Conservation (phyloP, 768 basidiomycete species). For the Calocybe gangraenosa region DNA sequence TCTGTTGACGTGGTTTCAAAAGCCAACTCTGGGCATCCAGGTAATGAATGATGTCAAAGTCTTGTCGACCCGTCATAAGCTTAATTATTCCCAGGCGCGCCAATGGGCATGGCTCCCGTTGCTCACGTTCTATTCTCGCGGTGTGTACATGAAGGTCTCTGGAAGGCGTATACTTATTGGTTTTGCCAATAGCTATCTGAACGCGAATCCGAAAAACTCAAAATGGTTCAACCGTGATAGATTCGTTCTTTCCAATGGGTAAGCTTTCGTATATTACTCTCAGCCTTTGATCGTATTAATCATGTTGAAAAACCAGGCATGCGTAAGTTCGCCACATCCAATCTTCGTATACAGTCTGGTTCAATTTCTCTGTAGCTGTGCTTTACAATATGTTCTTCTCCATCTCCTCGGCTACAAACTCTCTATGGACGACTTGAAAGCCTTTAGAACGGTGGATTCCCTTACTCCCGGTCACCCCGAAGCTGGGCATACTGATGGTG, state of each 20-base stretch:
- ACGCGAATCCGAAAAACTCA: slow-evolving; percentile 82
- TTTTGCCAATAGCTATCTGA: slow-evolving; percentile 61
- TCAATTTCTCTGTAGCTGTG: slow-evolving; percentile 53
- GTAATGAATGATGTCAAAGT: slow-evolving; percentile 28
- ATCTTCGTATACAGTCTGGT: slow-evolving; percentile 3
- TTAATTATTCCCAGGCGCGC: slow-evolving; percentile 58
- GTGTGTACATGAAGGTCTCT: slow-evolving; percentile 34
- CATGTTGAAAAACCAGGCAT: slow-evolving; percentile 43
- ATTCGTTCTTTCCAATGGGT: slow-evolving; percentile 96
- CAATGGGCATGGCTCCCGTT: slow-evolving; percentile 89
- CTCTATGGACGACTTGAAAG: slow-evolving; percentile 87
- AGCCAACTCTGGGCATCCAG: slow-evolving; percentile 94
- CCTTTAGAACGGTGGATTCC: slow-evolving; percentile 88
- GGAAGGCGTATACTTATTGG: neutral
- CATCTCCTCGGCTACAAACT: slow-evolving; percentile 92
- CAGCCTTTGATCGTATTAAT: slow-evolving; percentile 1
- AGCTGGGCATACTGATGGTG: slow-evolving; percentile 48
- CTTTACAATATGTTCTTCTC: slow-evolving; percentile 87
- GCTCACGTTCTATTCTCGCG: slow-evolving; percentile 78
- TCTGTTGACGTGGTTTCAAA: slow-evolving; percentile 76
- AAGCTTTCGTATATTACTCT: slow-evolving; percentile 23
- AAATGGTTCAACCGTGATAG: slow-evolving; percentile 97
- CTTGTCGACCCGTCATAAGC: slow-evolving; percentile 1
- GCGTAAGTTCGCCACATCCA: slow-evolving; percentile 49
- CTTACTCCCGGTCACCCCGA: slow-evolving; percentile 95